phyloP scores from a whole-genome alignment of 73 alveolate genomes.

The Symbiodinium natans region DNA sequence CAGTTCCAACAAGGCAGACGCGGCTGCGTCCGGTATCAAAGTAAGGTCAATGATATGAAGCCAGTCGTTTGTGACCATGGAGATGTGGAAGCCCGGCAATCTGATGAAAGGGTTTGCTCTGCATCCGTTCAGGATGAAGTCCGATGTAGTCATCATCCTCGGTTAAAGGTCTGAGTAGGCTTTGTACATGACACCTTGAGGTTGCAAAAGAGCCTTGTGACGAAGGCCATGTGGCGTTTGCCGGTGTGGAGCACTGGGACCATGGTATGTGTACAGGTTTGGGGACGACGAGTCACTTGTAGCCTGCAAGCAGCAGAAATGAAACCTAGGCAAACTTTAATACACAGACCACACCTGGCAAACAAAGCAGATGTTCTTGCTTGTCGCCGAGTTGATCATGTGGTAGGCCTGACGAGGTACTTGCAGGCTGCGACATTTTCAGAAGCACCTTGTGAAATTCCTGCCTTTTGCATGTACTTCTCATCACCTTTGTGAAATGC shows the following conservation, averaged over 20 bases:
- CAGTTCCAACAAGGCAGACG: slow-evolving; percentile 17
- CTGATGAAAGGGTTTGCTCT: neutral
- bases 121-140: neutral
- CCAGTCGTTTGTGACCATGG: neutral
- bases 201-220: no score
- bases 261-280: neutral
- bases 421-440: neutral
- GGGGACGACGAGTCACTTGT: neutral
- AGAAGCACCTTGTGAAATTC: neutral
- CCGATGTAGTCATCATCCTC: neutral
- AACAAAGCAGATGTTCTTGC: neutral
- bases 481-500: slow-evolving; percentile 27
- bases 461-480: neutral
- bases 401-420: neutral
- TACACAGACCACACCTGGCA: neutral
- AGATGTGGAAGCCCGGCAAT: neutral
- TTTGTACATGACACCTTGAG: no score
- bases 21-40: slow-evolving; percentile 1
- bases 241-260: slow-evolving; percentile 9
- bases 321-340: no score
- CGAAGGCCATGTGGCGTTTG: neutral
- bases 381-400: neutral
- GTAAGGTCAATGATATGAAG: slow-evolving; percentile 9
- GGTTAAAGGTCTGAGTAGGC: no score
- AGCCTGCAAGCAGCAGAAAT: neutral